A percentile compares a stretch with the other conserved stretches of the same genome.
Evolutionary conservation across 441 rosid species (phyloP).

Genomic region (Isatis lusitanica): DNA sequence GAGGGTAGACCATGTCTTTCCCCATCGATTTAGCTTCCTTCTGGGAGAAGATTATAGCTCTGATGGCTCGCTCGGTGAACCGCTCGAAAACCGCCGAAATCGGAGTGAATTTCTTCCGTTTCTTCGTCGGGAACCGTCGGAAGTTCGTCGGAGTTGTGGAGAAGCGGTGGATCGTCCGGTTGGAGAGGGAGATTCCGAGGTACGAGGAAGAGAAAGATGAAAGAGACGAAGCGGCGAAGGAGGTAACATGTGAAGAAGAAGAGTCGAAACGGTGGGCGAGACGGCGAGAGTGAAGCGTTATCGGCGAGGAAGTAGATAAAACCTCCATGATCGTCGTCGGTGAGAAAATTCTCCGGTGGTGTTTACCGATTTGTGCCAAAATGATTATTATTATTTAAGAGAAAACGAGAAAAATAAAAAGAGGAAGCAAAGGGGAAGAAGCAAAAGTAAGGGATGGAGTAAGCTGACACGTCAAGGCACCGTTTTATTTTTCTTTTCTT

Average conservation of each 20-base stretch:
- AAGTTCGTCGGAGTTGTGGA: slow-evolving; percentile 20
- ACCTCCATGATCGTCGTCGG: slow-evolving; percentile 50
- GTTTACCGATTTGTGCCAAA: slow-evolving; percentile 20
- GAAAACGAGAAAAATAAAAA: not conserved
- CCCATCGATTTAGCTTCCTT: slow-evolving; percentile 72
- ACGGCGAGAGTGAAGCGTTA: slow-evolving; percentile 54
- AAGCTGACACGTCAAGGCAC: slow-evolving; percentile 57
- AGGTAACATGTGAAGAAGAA: slow-evolving; percentile 25
- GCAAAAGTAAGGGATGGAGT: slow-evolving; percentile 47
- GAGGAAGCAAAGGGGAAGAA: slow-evolving; percentile 32
- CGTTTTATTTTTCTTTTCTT: not conserved
- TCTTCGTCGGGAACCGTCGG: slow-evolving; percentile 21
- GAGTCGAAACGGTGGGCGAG: slow-evolving; percentile 38
- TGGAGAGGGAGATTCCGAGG: slow-evolving; percentile 42
- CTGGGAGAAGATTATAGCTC: slow-evolving; percentile 75
- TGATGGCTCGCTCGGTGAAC: slow-evolving; percentile 82
- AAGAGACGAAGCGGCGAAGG: slow-evolving; percentile 32
- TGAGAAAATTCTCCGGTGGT: slow-evolving; percentile 21
- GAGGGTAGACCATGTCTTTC: slow-evolving; percentile 73
- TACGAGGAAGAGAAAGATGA: slow-evolving; percentile 53
- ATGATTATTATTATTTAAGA: not conserved
- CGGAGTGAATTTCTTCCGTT: slow-evolving; percentile 48
- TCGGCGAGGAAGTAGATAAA: slow-evolving; percentile 56
- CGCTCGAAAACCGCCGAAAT: slow-evolving; percentile 79
- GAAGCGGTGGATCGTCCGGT: slow-evolving; percentile 30